These are phyloP conservation scores for Colletotrichum simmondsii DNA, from an alignment of 2,329 filamentous ascomycete genomes.

Conservation along the genomic window DNA sequence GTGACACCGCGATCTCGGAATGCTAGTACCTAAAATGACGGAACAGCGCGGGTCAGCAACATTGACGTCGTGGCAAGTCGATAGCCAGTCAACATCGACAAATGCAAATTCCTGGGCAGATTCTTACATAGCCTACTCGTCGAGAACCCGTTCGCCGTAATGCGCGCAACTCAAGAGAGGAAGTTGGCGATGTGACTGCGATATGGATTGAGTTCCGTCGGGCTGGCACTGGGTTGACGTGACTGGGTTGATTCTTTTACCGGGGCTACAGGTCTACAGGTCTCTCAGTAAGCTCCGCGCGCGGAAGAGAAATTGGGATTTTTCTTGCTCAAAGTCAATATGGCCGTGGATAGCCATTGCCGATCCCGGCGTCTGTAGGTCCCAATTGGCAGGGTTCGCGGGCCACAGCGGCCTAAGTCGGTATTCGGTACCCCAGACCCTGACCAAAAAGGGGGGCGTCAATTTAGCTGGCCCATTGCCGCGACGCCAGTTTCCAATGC, in stretches of 20 bases:
- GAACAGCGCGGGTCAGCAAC: slow-evolving; percentile 38
- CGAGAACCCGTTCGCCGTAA: neutral
- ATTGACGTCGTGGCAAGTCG: neutral
- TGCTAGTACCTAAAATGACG: slow-evolving; percentile 15
- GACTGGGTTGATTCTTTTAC: slow-evolving; percentile 16
- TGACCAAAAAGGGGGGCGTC: slow-evolving; percentile 5
- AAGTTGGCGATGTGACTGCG: neutral
- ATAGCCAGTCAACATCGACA: slow-evolving; percentile 1
- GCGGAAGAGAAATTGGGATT: slow-evolving; percentile 32
- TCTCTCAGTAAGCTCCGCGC: slow-evolving; percentile 32
- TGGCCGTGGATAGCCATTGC: slow-evolving; percentile 33
- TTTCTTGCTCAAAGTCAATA: slow-evolving; percentile 26
- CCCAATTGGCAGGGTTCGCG: slow-evolving; percentile 22
- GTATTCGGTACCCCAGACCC: slow-evolving; percentile 21
- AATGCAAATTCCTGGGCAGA: neutral
- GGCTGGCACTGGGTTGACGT: neutral
- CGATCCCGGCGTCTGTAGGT: slow-evolving; percentile 32
- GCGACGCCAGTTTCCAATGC: slow-evolving; percentile 15
- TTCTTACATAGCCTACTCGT: slow-evolving; percentile 19
- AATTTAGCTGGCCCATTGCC: slow-evolving; percentile 15
- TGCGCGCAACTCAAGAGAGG: neutral
- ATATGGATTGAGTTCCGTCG: neutral
- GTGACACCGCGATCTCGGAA: slow-evolving; percentile 18
- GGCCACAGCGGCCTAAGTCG: slow-evolving; percentile 28
- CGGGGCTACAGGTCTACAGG: neutral